Evolutionary conservation across 371 early-diverging fungal genomes (phyloP).

Genomic region (Rhizopus delemar): DNA sequence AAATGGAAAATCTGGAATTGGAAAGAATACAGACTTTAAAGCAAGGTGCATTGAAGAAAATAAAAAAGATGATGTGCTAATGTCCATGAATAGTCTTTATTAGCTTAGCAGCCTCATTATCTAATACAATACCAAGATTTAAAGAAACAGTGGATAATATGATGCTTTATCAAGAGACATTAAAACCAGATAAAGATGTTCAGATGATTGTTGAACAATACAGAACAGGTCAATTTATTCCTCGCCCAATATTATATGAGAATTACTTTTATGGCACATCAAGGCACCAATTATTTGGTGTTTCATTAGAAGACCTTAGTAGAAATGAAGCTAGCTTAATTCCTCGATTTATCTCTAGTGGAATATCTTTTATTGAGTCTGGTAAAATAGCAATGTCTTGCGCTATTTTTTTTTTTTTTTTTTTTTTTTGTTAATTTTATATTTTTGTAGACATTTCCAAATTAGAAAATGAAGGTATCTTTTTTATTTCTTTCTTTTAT

Average conservation of each 20-base stretch:
- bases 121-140: conserved; percentile 57
- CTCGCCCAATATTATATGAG: conserved; percentile 62
- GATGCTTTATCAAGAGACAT: conserved; percentile 67
- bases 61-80: neutral
- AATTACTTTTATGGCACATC: conserved; percentile 60
- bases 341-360: conserved; percentile 64
- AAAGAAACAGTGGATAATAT: conserved; percentile 62
- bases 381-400: conserved; percentile 24
- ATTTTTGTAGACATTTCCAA: conserved; percentile 7
- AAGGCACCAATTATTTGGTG: conserved; percentile 73
- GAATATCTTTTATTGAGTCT: conserved; percentile 40
- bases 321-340: conserved; percentile 54
- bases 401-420: no score
- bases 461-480: conserved; percentile 39
- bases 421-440: neutral
- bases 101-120: conserved; percentile 64
- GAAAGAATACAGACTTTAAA: conserved; percentile 62
- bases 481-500: neutral
- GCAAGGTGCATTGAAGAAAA: conserved; percentile 34
- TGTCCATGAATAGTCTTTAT: conserved; percentile 52
- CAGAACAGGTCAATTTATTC: conserved; percentile 67
- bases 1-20: conserved; percentile 59
- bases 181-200: conserved; percentile 67
- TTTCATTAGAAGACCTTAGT: conserved; percentile 67
- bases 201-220: conserved; percentile 70